Evolutionary conservation across 75 land plant genomes (phyloP), one percentile per base, ranked within the genome.

Genomic region (Adiantum capillusveneris): DNA sequence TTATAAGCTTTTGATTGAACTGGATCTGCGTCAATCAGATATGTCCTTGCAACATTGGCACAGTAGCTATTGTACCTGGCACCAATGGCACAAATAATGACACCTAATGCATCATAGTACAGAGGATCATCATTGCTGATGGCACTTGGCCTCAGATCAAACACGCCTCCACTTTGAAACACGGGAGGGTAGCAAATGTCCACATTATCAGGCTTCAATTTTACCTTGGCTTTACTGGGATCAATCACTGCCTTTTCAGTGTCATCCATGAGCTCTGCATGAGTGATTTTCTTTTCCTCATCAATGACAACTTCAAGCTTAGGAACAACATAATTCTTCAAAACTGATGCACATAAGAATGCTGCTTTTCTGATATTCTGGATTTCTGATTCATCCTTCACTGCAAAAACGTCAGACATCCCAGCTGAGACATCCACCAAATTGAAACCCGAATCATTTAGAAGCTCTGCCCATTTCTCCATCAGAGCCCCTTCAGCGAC

Each of bases 261-360:
- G 16, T 79, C 82, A 50, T 93, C 96, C 96, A 89, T 93, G 42
- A 93, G 63, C n/a, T 81, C 59, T 3, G 90, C 65, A 73, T 93
- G 98, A 1, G 85, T 62, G 17, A 93, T 80, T 61, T 69, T 80
- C 69, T 85, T 83, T 74, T 93, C 98, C 55, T 93, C 98, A 57
- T 93, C 98, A 31, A 93, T 93, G 13, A 84, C 56, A 62, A 79
- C 82, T 60, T 93, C 98, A 59, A 93, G 79, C 67, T 77, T 93
- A 9, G 90, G 95, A 27, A 93, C 95, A 43, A 93, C 98, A 73
- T 71, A 79, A 57, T 71, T 51, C 62, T 78, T 83, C 79, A 93
- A 68, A 28, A 85, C 98, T 21, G 73, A 62, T 2, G 81, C 74
- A 26, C 79, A 79, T 65, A 88, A 52, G 56, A 53, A 79, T 2